Conservation (phyloP, 129 eudicot genomes). For the Artemisia argyi region DNA sequence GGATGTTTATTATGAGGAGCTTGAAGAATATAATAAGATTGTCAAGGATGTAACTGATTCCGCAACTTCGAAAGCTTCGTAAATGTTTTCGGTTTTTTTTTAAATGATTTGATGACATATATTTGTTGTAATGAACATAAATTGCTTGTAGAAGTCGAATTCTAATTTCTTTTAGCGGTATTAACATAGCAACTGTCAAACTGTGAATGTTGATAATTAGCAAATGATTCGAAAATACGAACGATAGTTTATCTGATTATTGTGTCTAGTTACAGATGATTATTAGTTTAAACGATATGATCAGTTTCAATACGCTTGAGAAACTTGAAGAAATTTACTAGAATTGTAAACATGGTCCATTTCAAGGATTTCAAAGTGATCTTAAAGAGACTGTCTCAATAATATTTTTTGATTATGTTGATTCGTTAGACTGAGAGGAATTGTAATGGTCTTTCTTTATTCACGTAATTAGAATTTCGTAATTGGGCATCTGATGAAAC, state of each 20-base stretch:
- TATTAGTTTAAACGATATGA: too few species aligned
- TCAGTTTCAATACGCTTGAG: too few species aligned
- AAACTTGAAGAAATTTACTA: slow-evolving; percentile 55
- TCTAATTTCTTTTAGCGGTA: too few species aligned
- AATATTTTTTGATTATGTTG: slow-evolving; percentile 73
- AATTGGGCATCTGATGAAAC: background rate
- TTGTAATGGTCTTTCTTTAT: slow-evolving; percentile 37
- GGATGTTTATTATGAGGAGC: slow-evolving; percentile 81
- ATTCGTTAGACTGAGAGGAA: slow-evolving; percentile 54
- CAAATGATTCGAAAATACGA: too few species aligned
- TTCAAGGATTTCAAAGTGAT: slow-evolving; percentile 52
- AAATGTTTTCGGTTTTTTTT: background rate
- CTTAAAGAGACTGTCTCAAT: slow-evolving; percentile 71
- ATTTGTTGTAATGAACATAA: slow-evolving; percentile 1
- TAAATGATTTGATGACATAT: slow-evolving; percentile 7
- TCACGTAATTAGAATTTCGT: background rate
- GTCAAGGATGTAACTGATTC: slow-evolving; percentile 32
- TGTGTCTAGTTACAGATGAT: too few species aligned
- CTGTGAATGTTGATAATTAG: too few species aligned
- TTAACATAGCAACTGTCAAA: too few species aligned
- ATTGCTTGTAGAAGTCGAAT: background rate
- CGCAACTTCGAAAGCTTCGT: slow-evolving; percentile 32
- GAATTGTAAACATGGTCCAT: slow-evolving; percentile 69
- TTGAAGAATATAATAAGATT: slow-evolving; percentile 60
- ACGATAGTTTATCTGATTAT: too few species aligned